Evolutionary conservation across 139 green algal genomes (phyloP).

Genomic region (Marvania coccoides): DNA sequence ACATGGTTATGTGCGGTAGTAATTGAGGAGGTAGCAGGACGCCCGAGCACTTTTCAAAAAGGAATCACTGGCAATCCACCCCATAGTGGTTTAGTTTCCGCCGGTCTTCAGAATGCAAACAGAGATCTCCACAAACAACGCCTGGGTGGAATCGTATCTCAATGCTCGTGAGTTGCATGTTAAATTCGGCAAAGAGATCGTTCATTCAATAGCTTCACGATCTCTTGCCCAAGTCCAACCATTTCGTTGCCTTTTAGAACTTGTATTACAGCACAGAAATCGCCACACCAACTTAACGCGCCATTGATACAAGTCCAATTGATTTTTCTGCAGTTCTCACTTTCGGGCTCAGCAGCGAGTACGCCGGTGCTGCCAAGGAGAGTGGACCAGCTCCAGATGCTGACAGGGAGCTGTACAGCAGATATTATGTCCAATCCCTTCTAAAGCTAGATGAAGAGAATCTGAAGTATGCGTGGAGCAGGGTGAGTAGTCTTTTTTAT

Average conservation of each 20-base stretch:
- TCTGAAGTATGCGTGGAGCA: constrained; percentile 63
- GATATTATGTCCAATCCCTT: constrained; percentile 75
- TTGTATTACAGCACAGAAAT: no score
- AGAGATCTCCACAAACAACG: constrained; percentile 36
- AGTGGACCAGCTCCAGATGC: constrained; percentile 1
- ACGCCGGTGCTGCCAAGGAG: constrained; percentile 19
- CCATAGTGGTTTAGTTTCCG: not conserved
- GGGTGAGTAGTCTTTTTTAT: constrained; percentile 37
- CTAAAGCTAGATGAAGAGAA: constrained; percentile 61
- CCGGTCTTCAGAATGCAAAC: not conserved
- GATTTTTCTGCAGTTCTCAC: constrained; percentile 34
- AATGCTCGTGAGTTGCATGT: constrained; percentile 49
- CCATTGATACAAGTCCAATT: no score
- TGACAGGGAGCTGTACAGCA: constrained; percentile 37
- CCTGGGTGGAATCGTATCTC: constrained; percentile 75
- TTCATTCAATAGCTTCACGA: not conserved
- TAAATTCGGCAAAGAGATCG: not conserved
- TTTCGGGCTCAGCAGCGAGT: constrained; percentile 42
- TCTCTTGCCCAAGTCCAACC: no score
- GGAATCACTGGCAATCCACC: no score
- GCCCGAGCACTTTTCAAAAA: no score
- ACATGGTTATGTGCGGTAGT: not conserved
- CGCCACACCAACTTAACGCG: no score
- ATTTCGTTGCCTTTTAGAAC: no score
- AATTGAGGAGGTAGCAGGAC: no score